Evolutionary conservation across 495 filamentous ascomycete genomes (phyloP).

Genomic region (Penicillium canariense): DNA sequence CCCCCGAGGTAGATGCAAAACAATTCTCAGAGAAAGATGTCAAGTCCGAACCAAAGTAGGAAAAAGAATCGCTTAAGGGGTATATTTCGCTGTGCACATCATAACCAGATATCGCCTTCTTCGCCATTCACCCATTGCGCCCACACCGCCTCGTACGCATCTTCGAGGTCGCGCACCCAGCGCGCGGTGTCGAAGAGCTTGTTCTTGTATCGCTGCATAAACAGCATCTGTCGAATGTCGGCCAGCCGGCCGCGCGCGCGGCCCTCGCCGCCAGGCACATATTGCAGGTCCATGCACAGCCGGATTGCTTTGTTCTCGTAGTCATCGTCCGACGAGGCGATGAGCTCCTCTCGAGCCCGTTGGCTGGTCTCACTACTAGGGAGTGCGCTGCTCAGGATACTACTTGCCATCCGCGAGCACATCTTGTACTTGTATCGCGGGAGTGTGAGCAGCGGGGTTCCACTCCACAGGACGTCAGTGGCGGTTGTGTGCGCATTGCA

Average conservation of each 20-base stretch:
- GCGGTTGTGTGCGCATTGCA: constrained; percentile 99
- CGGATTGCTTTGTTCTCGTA: constrained; percentile 81
- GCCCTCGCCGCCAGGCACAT: constrained; percentile 52
- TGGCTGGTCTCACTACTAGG: constrained; percentile 65
- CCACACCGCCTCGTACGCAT: constrained; percentile 87
- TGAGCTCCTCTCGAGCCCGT: constrained; percentile 70
- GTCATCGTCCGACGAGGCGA: constrained; percentile 69
- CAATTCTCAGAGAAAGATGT: neutral
- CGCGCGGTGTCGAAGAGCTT: constrained; percentile 87
- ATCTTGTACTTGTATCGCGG: constrained; percentile 97
- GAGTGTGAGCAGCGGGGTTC: constrained; percentile 89
- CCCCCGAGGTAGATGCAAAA: neutral
- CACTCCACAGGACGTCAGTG: constrained; percentile 93
- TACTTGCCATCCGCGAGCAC: constrained; percentile 97
- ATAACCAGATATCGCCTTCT: constrained; percentile 85
- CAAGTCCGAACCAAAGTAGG: constrained; percentile 2
- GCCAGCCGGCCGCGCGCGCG: constrained; percentile 64
- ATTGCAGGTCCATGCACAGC: constrained; percentile 66
- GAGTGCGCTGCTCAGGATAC: constrained; percentile 85
- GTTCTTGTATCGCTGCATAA: constrained; percentile 75
- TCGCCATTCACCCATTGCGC: constrained; percentile 78
- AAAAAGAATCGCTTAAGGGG: constrained; percentile 38
- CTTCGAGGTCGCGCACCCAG: constrained; percentile 91
- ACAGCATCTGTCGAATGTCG: constrained; percentile 76
- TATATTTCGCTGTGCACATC: constrained; percentile 41